These are phyloP conservation scores for Rhizophora mangle DNA, from an alignment of 345 rosid species.

Conservation along the genomic window DNA sequence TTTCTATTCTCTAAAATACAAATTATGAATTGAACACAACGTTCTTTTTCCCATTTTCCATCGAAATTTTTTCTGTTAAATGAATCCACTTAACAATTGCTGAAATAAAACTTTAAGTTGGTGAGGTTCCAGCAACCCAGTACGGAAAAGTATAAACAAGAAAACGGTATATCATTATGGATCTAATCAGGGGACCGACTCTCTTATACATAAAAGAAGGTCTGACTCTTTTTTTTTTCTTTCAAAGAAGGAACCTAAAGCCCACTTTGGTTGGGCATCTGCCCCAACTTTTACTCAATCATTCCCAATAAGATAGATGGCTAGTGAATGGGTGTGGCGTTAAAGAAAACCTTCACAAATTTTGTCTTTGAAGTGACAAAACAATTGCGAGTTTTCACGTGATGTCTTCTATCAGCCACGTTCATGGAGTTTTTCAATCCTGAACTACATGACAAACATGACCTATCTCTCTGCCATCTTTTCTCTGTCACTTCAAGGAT, in stretches of 20 bases:
- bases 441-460: constrained; percentile 25
- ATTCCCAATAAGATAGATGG: no score
- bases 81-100: no score
- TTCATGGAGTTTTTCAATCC: constrained; percentile 11
- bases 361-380: background rate
- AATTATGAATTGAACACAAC: no score
- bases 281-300: no score
- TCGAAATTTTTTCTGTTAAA: no score
- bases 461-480: background rate
- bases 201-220: no score
- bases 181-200: no score
- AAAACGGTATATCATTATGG: background rate
- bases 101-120: background rate
- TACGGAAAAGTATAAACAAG: background rate
- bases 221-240: no score
- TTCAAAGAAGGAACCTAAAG: no score
- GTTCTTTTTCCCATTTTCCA: no score
- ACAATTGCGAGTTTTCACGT: constrained; percentile 11
- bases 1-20: no score
- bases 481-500: background rate
- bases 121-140: background rate
- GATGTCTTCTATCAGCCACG: constrained; percentile 28
- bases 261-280: no score
- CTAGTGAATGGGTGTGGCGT: background rate
- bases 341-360: background rate